These are phyloP conservation scores for Curvularia eragrostidis DNA, from an alignment of 2,329 filamentous ascomycete genomes.

Conservation along the genomic window DNA sequence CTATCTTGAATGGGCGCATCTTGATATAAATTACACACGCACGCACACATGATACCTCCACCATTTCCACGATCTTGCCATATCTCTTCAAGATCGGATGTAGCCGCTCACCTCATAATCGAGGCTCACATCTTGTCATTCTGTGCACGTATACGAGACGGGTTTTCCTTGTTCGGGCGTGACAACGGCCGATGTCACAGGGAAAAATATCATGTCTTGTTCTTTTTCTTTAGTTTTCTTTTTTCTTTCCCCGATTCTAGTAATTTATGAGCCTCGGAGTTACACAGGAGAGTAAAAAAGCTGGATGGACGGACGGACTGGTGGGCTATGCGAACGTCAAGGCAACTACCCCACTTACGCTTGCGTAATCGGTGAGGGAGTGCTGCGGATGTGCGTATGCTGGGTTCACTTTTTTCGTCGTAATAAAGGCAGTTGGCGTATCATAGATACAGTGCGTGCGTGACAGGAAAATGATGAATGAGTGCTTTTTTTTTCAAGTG, in stretches of 20 bases:
- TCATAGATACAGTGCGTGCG: not conserved
- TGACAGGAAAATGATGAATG: not conserved
- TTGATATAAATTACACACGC: not conserved
- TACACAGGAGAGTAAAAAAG: conserved; percentile 6
- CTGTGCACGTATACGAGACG: not conserved
- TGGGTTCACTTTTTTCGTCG: not conserved
- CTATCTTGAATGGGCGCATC: not conserved
- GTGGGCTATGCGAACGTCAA: conserved; percentile 4
- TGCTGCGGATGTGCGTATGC: not conserved
- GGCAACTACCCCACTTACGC: not conserved
- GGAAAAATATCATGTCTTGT: not conserved
- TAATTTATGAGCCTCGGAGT: conserved; percentile 16
- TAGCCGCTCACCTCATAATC: conserved; percentile 1
- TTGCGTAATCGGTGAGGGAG: not conserved
- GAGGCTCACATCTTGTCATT: not conserved
- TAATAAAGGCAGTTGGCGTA: not conserved
- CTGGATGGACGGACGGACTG: conserved; percentile 9
- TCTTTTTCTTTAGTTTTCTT: not conserved
- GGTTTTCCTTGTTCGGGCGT: not conserved
- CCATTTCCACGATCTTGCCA: conserved; percentile 2
- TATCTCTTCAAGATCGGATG: not conserved
- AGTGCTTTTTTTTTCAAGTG: not conserved
- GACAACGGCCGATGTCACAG: not conserved
- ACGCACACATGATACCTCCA: not conserved
- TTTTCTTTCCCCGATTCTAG: not conserved